Evolutionary conservation across 371 early-diverging fungal species (phyloP).

Genomic region (Mucor circinelloides): DNA sequence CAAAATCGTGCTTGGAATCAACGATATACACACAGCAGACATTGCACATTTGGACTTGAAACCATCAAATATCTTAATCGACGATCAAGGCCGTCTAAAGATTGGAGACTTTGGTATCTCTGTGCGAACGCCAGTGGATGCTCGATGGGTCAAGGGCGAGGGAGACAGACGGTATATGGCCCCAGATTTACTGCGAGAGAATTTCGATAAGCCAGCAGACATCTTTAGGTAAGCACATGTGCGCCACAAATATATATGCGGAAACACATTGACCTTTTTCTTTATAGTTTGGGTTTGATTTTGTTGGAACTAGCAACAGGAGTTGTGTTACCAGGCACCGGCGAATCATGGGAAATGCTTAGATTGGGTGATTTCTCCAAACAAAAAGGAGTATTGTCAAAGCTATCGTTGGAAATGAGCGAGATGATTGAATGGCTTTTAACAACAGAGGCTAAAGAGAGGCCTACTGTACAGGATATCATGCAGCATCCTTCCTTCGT

Average conservation of each 20-base stretch:
- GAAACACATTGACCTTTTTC: background rate
- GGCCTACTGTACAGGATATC: slow-evolving; percentile 54
- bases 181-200: slow-evolving; percentile 84
- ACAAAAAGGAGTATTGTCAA: slow-evolving; percentile 23
- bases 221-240: slow-evolving; percentile 72
- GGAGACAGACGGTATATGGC: slow-evolving; percentile 97
- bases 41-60: slow-evolving; percentile 90
- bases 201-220: slow-evolving; percentile 83
- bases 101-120: slow-evolving; percentile 93
- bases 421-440: slow-evolving; percentile 70
- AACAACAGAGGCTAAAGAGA: slow-evolving; percentile 50
- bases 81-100: slow-evolving; percentile 64
- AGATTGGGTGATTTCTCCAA: slow-evolving; percentile 75
- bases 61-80: slow-evolving; percentile 84
- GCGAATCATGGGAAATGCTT: slow-evolving; percentile 83
- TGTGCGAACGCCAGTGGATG: slow-evolving; percentile 56
- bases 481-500: slow-evolving; percentile 13
- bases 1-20: slow-evolving; percentile 76
- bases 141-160: slow-evolving; percentile 63
- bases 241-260: background rate
- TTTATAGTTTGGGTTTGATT: slow-evolving; percentile 83
- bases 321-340: slow-evolving; percentile 83
- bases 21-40: slow-evolving; percentile 70
- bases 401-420: slow-evolving; percentile 14
- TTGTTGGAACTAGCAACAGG: slow-evolving; percentile 86